Base-by-base conservation (phyloP, 148 eudicot species). In the Vaccinium myrtillus region DNA sequence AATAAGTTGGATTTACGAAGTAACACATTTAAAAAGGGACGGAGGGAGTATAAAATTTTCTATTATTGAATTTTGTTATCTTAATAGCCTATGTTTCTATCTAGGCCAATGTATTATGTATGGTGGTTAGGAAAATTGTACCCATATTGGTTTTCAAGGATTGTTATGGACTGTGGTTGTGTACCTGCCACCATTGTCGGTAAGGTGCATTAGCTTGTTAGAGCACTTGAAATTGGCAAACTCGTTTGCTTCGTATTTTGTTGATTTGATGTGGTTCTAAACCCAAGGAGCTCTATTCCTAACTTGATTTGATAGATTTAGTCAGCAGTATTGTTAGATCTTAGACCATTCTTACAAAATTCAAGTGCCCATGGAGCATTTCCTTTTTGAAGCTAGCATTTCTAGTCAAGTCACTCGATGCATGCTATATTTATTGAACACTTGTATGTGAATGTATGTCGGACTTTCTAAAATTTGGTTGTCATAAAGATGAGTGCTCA, bases 141-240 rank as follows among this genome's bases (percentile, higher is more conserved):
- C 5, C 11, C 48, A 73, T 39, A 6, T 73, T 71, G 39, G 49
- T 39, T 73, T 27, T 12, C 6, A 73, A 14, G 49, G 6, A n/a
- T 49, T 73, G 49, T 39, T 39, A 73, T 49, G 50, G 49, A 73
- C 49, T 39, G 36, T 15, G 77, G 39, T 36, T 36, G n/a, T 39
- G 77, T 36, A 73, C 36, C 49, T 36, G 77, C 50, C 48, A 15
- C 50, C 21, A 39, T 27, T 70, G 16, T 73, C 39, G 77, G 49
- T 73, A 16, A 36, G 77, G 77, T 36, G 48, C 50, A 15, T 36
- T 73, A 73, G 50, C 77, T n/a, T 73, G 50, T 73, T 73, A 73
- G 3, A 73, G 49, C 49, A 73, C 50, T 15, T 73, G 77, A 73
- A 36, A n/a, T 73, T 73, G 77, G 77, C 8, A 15, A 39, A 73